Base-by-base conservation (phyloP, 805 yeast genomes). In the Sporopachydermia lactativora region DNA sequence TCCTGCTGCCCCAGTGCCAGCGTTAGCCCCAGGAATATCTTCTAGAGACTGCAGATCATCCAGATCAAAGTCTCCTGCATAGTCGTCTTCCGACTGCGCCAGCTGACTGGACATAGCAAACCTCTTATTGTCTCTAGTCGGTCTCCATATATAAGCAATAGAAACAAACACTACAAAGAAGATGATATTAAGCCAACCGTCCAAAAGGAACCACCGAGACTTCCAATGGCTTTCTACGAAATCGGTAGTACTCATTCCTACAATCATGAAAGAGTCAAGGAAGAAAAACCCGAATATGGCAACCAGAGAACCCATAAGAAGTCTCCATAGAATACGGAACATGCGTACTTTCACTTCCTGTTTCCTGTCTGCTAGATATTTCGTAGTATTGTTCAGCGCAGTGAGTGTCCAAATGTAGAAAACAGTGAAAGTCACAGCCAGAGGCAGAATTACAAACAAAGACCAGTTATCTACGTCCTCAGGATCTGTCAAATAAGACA, bases 71-170 rank as follows among this genome's bases (percentile, higher is more conserved):
- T 75, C 81, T 36, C 74, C 86, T 8, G 72, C 81, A 31, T 72
- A 77, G 43, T 68, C 70, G 46, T 80, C 83, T 44, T 79, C 92
- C 5, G 81, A 81, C 48, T 95, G 92, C 11, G 70, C 58, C 37
- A 92, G 66, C 62, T 92, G 97, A 41, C 85, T 84, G 2, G 96
- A 83, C 46, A 88, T 88, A 8, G 96, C 97, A 54, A 92, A 73
- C 74, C 94, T 79, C 53, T 88, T 82, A 43, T 95, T 86, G 35
- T 95, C 85, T 50, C 81, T 92, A 0, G 96, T 89, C 41, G 99
- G 99, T 60, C 98, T 79, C 98, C 98, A 92, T 47, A 92, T 73
- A 65, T 86, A 75, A 3, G 95, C 83, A 47, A 92, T 69, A 5
- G 86, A 73, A 51, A 80, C 71, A 57, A 92, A 88, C 34, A 88